Evolutionary conservation across 768 basidiomycete species (phyloP), one percentile per base, ranked within the genome.

Genomic region (Termitomyces sp.): DNA sequence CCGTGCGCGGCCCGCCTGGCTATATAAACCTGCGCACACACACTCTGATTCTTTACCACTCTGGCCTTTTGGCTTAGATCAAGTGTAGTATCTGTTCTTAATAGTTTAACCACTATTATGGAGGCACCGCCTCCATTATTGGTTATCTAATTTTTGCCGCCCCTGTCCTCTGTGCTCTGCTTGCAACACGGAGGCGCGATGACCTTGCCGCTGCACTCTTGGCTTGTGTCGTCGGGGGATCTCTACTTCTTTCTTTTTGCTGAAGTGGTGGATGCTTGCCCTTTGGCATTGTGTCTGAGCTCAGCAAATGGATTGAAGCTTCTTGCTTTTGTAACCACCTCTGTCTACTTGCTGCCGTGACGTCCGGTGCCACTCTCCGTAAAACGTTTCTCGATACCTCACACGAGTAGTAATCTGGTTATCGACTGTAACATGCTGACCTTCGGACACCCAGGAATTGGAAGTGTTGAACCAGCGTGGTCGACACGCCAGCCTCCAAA

Each of bases 61-160:
- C 87, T 88, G 87, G 87, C 86, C 88, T 89, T 87, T 89, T 90
- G 88, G 88, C 89, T 90, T 90, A 89, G 89, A 91, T 90, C 88
- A 90, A 90, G 88, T 91, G 89, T 91, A 90, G 89, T 90, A 91
- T 90, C 88, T 92, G 89, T 90, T 90, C 88, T 90, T 88, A 84
- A 84, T 83, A 84, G 83, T 84, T 84, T 84, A 84, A 84, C 77
- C 78, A 78, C 78, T 80, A 80, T 80, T 79, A 79, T 79, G 76
- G 73, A 71, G 76, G 74, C 78, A 79, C 74, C 71, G 77, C 74
- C 74, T 72, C 74, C 74, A 79, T 78, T 78, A 49, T 61, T 78
- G 78, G 78, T 79, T 79, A 79, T 79, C 75, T 78, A 72, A 79
- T 79, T 79, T 79, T 79, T 79, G 77, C 70, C 71, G 74, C 77